Evolutionary conservation across 1,284 basidiomycete species (phyloP).

Genomic region (Cystobasidiaceae sp.): DNA sequence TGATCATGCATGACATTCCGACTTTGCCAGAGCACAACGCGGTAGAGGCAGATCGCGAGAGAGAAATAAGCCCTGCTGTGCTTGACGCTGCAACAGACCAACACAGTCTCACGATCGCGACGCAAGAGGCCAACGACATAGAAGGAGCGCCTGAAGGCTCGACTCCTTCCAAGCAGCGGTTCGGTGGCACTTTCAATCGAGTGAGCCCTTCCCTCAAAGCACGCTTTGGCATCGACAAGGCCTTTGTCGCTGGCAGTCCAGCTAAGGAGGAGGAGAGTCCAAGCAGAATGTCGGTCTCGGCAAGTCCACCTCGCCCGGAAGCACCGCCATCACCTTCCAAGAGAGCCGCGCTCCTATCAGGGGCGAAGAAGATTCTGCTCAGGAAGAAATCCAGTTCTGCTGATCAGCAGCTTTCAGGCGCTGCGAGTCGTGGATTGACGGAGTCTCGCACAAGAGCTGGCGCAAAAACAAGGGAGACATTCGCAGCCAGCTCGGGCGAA

Average conservation of each 20-base stretch:
- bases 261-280: too few species aligned
- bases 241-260: not conserved
- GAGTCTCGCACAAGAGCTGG: too few species aligned
- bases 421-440: too few species aligned
- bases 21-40: too few species aligned
- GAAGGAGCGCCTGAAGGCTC: not conserved
- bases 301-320: not conserved
- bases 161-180: not conserved
- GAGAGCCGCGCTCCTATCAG: conserved; percentile 4
- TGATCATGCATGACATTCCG: too few species aligned
- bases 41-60: too few species aligned
- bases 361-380: conserved; percentile 14
- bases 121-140: not conserved
- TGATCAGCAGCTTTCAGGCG: not conserved
- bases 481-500: too few species aligned
- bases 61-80: too few species aligned
- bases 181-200: conserved; percentile 17
- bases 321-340: conserved; percentile 4
- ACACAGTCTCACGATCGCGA: too few species aligned
- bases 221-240: conserved; percentile 3
- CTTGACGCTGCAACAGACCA: too few species aligned
- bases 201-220: conserved; percentile 29
- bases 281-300: too few species aligned
- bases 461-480: too few species aligned
- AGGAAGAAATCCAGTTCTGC: conserved; percentile 9